Base-by-base conservation (phyloP, 345 rosid species). In the Limnanthes douglasii region DNA sequence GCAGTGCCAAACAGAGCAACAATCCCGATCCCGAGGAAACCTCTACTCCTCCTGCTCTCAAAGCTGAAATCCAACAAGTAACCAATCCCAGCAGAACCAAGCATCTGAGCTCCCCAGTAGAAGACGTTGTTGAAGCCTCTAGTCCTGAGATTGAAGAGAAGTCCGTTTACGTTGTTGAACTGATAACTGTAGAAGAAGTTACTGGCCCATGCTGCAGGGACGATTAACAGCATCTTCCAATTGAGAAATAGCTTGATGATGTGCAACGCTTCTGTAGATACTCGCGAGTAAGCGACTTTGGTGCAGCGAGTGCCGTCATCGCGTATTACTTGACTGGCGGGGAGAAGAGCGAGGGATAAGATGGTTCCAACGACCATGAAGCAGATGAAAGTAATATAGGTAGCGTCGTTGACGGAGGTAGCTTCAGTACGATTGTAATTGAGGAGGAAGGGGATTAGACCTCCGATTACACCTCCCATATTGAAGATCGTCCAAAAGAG, bases 41-140 rank as follows among this genome's bases (percentile, higher is more conserved):
- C 97, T 43, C 95, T 68, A 2, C 3, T 61, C 50, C 90, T 65
- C 50, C 93, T 46, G 12, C 81, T 73, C 40, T 61, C 18, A 54
- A 71, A 79, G 48, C 93, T 83, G 56, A 83, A 83, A 41, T 88
- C 97, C 67, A 88, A 46, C 1, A 72, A 8, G 8, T 68, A 78
- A 0, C 95, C 90, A n/a, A 88, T 69, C 8, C 62, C 72, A 0
- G 64, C 25, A 0, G 95, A 83, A 1, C 97, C 97, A 26, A 59
- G 11, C 95, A 86, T 86, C 57, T 82, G 95, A 0, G 95, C 95
- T 11, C 85, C 97, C 93, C 97, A 88, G 6, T 88, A 83, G 37
- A 83, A 88, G 11, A 76, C 81, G 12, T 83, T 88, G 69, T 79
- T 88, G 56, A 83, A 45, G 0, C 97, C 93, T 43, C 97, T 72